phyloP scores from a whole-genome alignment of 2,329 filamentous ascomycete genomes.

The Dryadomyces sulphureus region DNA sequence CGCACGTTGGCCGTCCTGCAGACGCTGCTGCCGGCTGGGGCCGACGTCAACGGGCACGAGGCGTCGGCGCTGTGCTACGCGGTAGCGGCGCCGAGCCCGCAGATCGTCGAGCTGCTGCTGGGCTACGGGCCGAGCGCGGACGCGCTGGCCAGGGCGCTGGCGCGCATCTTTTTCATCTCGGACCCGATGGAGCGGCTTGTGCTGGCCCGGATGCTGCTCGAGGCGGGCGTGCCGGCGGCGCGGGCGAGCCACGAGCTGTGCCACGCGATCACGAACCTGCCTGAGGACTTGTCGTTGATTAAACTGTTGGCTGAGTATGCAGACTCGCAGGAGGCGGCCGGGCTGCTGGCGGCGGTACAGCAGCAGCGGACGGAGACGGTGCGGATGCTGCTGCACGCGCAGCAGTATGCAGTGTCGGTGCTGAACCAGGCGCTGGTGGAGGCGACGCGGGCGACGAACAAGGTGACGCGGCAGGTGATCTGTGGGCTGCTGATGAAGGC shows the following conservation, averaged over 20 bases:
- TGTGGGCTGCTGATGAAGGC: slow-evolving; percentile 29
- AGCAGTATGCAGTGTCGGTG: slow-evolving; percentile 21
- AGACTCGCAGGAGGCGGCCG: slow-evolving; percentile 34
- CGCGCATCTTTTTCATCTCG: slow-evolving; percentile 33
- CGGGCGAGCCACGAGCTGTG: slow-evolving; percentile 37
- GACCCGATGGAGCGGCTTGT: slow-evolving; percentile 36
- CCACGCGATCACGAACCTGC: slow-evolving; percentile 31
- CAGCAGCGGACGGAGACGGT: slow-evolving; percentile 30
- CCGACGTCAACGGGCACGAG: slow-evolving; percentile 38
- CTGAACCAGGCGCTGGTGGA: slow-evolving; percentile 28
- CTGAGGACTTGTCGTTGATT: slow-evolving; percentile 34
- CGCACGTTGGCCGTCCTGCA: slow-evolving; percentile 29
- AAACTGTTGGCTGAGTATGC: slow-evolving; percentile 28
- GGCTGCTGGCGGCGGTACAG: slow-evolving; percentile 29
- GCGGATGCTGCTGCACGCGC: slow-evolving; percentile 25
- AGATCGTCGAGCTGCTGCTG: slow-evolving; percentile 35
- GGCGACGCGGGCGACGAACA: slow-evolving; percentile 26
- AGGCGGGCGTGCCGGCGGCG: slow-evolving; percentile 29
- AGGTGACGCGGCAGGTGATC: slow-evolving; percentile 24
- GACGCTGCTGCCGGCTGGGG: slow-evolving; percentile 32
- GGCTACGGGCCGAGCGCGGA: slow-evolving; percentile 22
- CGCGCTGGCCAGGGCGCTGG: slow-evolving; percentile 34
- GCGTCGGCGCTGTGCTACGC: slow-evolving; percentile 35
- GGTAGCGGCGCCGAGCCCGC: slow-evolving; percentile 28
- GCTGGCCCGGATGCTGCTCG: slow-evolving; percentile 33